A percentile compares a stretch with the other conserved stretches of the same genome.
Conservation (phyloP, 352 stramenopile genomes). For the Globisporangium apiculatum region DNA sequence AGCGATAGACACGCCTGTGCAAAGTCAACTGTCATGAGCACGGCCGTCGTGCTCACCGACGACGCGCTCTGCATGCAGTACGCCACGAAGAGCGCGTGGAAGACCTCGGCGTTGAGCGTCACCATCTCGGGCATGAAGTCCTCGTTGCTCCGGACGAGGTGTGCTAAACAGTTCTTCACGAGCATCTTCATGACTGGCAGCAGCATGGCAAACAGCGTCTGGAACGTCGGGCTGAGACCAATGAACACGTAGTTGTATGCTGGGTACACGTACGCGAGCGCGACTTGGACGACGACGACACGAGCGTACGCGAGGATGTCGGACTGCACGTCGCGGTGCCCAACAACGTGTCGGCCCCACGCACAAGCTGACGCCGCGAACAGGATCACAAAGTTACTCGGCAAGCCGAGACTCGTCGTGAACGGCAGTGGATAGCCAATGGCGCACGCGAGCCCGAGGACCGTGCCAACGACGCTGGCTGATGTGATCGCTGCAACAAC, state of each 20-base stretch:
- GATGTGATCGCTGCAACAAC: conserved; percentile 3
- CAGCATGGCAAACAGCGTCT: conserved; percentile 17
- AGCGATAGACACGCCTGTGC: conserved; percentile 24
- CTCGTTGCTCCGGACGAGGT: neutral
- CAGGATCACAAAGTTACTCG: conserved; percentile 4
- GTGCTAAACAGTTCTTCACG: neutral
- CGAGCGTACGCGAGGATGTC: conserved; percentile 4
- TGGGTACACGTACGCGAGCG: conserved; percentile 18
- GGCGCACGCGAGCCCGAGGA: too few species aligned
- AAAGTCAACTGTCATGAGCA: conserved; percentile 27
- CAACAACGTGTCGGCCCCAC: conserved; percentile 4
- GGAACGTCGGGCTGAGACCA: conserved; percentile 1
- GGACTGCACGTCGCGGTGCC: neutral
- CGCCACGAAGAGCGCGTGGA: conserved; percentile 37
- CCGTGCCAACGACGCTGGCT: neutral
- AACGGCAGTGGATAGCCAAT: conserved; percentile 31
- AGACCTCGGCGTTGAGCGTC: conserved; percentile 52
- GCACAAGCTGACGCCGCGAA: neutral
- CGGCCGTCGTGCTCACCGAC: conserved; percentile 17
- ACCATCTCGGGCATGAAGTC: conserved; percentile 33
- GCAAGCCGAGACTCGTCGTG: conserved; percentile 10
- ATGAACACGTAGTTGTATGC: conserved; percentile 23
- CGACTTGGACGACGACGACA: conserved; percentile 9
- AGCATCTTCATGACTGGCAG: conserved; percentile 22
- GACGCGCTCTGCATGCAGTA: conserved; percentile 27